Conservation (phyloP, 805 yeast genomes). For the Saccharomycopsis microspora region DNA sequence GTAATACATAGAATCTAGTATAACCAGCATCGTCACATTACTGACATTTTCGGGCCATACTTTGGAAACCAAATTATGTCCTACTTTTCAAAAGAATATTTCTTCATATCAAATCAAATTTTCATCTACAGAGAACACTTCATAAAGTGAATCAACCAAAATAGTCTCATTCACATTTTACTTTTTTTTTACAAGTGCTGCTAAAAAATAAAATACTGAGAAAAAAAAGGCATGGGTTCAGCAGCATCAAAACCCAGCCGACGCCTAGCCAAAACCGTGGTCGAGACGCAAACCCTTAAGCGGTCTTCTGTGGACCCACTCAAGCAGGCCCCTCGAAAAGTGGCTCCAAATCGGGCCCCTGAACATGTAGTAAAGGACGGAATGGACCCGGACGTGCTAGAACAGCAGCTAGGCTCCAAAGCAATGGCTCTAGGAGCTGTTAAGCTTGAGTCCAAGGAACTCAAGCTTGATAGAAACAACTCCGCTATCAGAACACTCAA, state of each 20-base stretch:
- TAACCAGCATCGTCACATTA: no score
- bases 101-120: background rate
- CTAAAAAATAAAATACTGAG: background rate
- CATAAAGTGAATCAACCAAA: no score
- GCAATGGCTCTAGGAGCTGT: slow-evolving; percentile 16
- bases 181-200: background rate
- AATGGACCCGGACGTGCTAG: slow-evolving; percentile 9
- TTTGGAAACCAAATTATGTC: no score
- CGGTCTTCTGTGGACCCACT: slow-evolving; percentile 8
- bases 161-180: no score
- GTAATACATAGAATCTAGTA: no score
- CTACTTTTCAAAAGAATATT: no score
- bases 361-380: slow-evolving; percentile 8
- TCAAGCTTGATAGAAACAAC: slow-evolving; percentile 11
- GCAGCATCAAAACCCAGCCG: slow-evolving; percentile 12
- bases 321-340: background rate
- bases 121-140: no score
- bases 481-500: slow-evolving; percentile 12
- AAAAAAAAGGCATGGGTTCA: slow-evolving; percentile 10
- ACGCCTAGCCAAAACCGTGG: slow-evolving; percentile 6
- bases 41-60: no score
- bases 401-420: slow-evolving; percentile 1
- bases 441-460: slow-evolving; percentile 2
- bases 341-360: no score
- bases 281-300: background rate